Evolutionary conservation across 2,329 filamentous ascomycete genomes (phyloP), one percentile per base, ranked within the genome.

Genomic region (Hymenoscyphus salicellus): DNA sequence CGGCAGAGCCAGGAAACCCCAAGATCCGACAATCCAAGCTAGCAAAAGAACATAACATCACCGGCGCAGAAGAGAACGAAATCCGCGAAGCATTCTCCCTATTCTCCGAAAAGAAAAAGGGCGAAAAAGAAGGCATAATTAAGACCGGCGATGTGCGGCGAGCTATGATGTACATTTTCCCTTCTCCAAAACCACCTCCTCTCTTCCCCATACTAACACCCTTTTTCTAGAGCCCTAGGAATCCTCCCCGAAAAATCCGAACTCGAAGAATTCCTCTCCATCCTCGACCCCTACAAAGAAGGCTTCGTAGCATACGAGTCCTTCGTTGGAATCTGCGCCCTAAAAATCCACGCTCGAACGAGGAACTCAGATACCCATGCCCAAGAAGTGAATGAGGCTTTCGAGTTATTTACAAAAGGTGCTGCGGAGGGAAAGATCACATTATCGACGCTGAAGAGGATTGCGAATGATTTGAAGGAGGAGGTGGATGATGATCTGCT

Each of bases 1-100:
- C 68, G 1, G 65, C 66, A 30, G 63, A 65, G 20, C 62, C 57
- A 16, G 23, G 75, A 7, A 63, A 75, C 14, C 73, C 79, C 36
- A 77, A 80, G 75, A 79, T 81, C 63, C 89, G 90, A 68, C 87
- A 87, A 73, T 96, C 93, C 65, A 96, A 93, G 77, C 91, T 97
- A 72, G 94, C 94, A 33, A 94, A 93, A 79, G 92, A 97, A 75
- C 88, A 97, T 83, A 89, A 93, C 77, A 87, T 98, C 74, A 89
- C 87, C 16, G 89, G 88, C 49, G 86, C 89, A 69, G 90, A 97
- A 78, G 94, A 98, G 79, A 84, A 85, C 71, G 93, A 97, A 79
- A 97, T 99, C 75, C 88, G 87, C 73, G 93, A 97, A 77, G 93
- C 93, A 16, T 98, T 95, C 77, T 83, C 85, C 26, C 84, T 98